Percentiles rank a stretch among this genome's conserved stretches.
Conservation (phyloP, 2,329 filamentous ascomycete genomes). For the Calonectria montana region DNA sequence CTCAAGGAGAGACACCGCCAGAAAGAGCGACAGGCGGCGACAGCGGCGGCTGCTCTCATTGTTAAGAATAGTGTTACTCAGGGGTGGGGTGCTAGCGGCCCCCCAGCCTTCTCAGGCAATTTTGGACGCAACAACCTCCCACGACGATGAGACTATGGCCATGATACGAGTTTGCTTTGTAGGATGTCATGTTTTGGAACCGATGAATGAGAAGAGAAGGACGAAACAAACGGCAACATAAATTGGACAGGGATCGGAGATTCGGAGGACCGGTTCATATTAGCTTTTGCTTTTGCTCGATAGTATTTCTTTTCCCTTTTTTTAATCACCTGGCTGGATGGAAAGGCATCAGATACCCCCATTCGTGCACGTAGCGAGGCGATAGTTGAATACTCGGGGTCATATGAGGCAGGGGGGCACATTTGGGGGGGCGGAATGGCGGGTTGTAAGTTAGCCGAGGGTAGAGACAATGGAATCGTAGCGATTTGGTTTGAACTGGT, state of each 20-base stretch:
- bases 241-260: not conserved
- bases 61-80: conserved; percentile 86
- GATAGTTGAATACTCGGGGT: conserved; percentile 30
- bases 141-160: conserved; percentile 52
- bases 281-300: conserved; percentile 12
- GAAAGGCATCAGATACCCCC: conserved; percentile 46
- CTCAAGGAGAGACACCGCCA: conserved; percentile 91
- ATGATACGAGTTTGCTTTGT: not conserved
- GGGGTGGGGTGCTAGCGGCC: conserved; percentile 60
- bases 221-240: not conserved
- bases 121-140: conserved; percentile 61
- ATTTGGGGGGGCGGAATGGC: not conserved
- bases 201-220: not conserved
- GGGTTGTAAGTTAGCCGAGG: conserved; percentile 10
- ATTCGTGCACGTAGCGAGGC: conserved; percentile 36
- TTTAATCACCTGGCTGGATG: conserved; percentile 39
- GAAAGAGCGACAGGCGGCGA: conserved; percentile 91
- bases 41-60: conserved; percentile 92
- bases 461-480: conserved; percentile 20
- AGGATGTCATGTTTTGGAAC: not conserved
- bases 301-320: conserved; percentile 9
- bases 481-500: conserved; percentile 11
- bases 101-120: conserved; percentile 47
- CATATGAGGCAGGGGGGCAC: not conserved
- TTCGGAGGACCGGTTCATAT: not conserved